These are phyloP conservation scores for Pseudogymnoascus sp. DNA, from an alignment of 2,329 filamentous ascomycete genomes.

Conservation along the genomic window DNA sequence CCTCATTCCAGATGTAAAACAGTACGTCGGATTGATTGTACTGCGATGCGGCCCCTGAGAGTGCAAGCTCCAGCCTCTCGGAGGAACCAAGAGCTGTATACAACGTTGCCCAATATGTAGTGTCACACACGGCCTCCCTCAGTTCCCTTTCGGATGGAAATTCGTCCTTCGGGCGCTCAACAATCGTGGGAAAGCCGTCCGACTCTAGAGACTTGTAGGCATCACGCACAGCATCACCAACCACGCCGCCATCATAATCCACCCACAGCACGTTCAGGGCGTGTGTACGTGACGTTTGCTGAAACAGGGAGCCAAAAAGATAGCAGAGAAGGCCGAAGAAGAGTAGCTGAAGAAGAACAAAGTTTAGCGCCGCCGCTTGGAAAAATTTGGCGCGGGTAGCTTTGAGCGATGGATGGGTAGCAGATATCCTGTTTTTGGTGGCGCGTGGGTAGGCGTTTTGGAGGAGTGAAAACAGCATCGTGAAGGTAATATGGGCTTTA, in stretches of 20 bases:
- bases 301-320: constrained; percentile 29
- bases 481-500: background rate
- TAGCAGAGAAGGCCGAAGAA: constrained; percentile 25
- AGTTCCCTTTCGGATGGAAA: constrained; percentile 25
- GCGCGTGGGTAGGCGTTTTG: constrained; percentile 5
- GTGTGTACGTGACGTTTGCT: constrained; percentile 27
- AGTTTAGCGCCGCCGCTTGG: constrained; percentile 17
- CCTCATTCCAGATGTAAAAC: constrained; percentile 5
- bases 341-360: constrained; percentile 18
- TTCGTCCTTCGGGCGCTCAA: constrained; percentile 21
- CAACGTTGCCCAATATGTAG: background rate
- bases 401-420: constrained; percentile 10
- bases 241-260: constrained; percentile 50
- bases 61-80: background rate
- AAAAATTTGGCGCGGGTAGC: constrained; percentile 13
- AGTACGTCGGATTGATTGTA: background rate
- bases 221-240: constrained; percentile 28
- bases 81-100: background rate
- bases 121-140: constrained; percentile 24
- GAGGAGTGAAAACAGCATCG: background rate
- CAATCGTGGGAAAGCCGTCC: constrained; percentile 28
- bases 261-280: constrained; percentile 49
- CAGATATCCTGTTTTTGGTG: constrained; percentile 14
- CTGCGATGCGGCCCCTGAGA: background rate
- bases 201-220: constrained; percentile 29